Conservation (phyloP, 371 early-diverging fungal species). For the Mortierella sp. region DNA sequence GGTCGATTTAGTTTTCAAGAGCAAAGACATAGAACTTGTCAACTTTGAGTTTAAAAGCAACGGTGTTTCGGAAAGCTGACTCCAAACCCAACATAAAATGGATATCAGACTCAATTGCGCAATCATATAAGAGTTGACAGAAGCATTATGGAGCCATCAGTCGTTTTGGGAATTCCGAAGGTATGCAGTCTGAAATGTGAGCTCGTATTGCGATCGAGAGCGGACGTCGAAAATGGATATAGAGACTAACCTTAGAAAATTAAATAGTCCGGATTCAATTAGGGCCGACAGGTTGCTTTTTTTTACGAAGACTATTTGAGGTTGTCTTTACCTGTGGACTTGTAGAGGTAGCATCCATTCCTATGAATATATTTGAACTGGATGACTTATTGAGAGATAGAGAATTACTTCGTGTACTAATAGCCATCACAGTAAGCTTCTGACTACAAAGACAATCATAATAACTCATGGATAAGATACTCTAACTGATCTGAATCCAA, state of each 20-base stretch:
- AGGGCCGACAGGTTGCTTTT: slow-evolving; percentile 2
- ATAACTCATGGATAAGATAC: neutral
- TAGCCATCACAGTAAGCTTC: slow-evolving; percentile 5
- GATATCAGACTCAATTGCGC: slow-evolving; percentile 9
- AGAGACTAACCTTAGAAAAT: no score
- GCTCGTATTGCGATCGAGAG: neutral
- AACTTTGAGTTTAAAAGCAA: slow-evolving; percentile 8
- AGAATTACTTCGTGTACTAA: neutral
- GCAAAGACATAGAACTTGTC: neutral
- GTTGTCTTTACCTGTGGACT: slow-evolving; percentile 4
- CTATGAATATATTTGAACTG: neutral
- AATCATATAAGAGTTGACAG: slow-evolving; percentile 5
- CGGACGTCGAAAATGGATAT: neutral
- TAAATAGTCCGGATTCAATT: neutral
- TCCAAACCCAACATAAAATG: slow-evolving; percentile 8
- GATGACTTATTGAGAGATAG: slow-evolving; percentile 1
- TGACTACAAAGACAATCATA: neutral
- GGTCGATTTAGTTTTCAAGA: slow-evolving; percentile 13
- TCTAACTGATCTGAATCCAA: neutral
- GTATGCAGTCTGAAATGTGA: slow-evolving; percentile 2
- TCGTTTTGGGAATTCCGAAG: slow-evolving; percentile 8
- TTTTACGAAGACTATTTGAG: slow-evolving; percentile 5
- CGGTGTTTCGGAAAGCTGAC: neutral
- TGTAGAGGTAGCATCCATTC: slow-evolving; percentile 4
- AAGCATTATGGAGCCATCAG: neutral